Conservation (phyloP, 2,329 filamentous ascomycete species). For the Phialophora chinensis region DNA sequence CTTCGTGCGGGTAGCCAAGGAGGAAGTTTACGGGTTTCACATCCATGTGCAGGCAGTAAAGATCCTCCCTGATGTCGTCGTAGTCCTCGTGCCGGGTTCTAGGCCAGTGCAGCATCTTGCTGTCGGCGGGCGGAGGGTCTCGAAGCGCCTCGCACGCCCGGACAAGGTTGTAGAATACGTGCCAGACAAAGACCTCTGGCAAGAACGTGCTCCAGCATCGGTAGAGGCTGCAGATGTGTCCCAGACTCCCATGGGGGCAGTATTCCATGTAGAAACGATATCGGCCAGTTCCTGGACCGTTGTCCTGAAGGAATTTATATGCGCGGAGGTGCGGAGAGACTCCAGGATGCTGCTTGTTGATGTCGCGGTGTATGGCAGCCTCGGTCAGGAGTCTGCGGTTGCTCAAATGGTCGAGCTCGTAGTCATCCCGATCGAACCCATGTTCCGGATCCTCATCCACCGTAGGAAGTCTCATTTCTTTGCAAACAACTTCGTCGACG, state of each 20-base stretch:
- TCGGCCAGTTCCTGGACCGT: neutral
- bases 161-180: conserved; percentile 35
- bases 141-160: conserved; percentile 27
- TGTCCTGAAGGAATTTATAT: conserved; percentile 30
- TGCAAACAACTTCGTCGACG: conserved; percentile 32
- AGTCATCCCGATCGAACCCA: neutral
- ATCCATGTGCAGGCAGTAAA: conserved; percentile 83
- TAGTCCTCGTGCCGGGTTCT: neutral
- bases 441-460: neutral
- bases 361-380: conserved; percentile 28
- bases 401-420: neutral
- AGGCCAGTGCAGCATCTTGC: conserved; percentile 7
- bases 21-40: conserved; percentile 97
- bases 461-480: conserved; percentile 14
- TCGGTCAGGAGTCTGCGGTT: conserved; percentile 21
- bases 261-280: conserved; percentile 35
- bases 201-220: conserved; percentile 32
- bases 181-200: conserved; percentile 37
- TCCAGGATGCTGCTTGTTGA: conserved; percentile 19
- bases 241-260: conserved; percentile 29
- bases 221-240: conserved; percentile 25
- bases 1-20: conserved; percentile 50
- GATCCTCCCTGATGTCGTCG: neutral
- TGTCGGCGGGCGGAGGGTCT: conserved; percentile 11
- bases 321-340: conserved; percentile 28